Base-by-base conservation (phyloP, 139 green algal genomes). In the Trebouxia sp. region DNA sequence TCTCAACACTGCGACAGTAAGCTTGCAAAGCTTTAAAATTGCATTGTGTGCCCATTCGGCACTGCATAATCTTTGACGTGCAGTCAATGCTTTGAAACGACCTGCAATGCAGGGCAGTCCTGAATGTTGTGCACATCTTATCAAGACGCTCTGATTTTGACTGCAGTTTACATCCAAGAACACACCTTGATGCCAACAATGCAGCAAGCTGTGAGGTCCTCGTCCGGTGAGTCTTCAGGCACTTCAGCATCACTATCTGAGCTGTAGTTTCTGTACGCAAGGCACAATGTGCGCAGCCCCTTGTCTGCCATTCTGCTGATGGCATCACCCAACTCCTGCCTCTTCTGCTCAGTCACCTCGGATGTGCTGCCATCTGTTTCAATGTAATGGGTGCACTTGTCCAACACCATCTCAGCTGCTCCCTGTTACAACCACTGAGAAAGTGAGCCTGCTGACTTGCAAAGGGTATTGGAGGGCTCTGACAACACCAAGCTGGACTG, bases 141-240 rank as follows among this genome's bases (percentile, higher is more conserved):
- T n/a, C n/a, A n/a, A n/a, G n/a, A n/a, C n/a, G n/a, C n/a, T n/a
- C n/a, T n/a, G n/a, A n/a, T n/a, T n/a, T n/a, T n/a, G n/a, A n/a
- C n/a, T n/a, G n/a, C n/a, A n/a, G n/a, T n/a, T n/a, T n/a, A n/a
- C n/a, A n/a, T n/a, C n/a, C n/a, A n/a, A n/a, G n/a, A n/a, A 15
- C 79, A 37, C 8, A 82, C 85, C 92, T 99, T 98, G 88, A 99
- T 99, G 82, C 96, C 96, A 39, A 98, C 94, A 62, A 99, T 93
- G n/a, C 79, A 88, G 53, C 91, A 74, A 42, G 91, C 41, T n/a
- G 82, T 92, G 6, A 97, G 84, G 56, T 93, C 84, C 35, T 84
- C 47, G 65, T 95, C 86, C 39, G 85, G 87, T 1, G 85, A 81
- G 14, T 83, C 77, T 26, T 92, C 89, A 32, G 94, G 94, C 6